Percentiles rank a stretch among this genome's conserved stretches.
phyloP scores from a whole-genome alignment of 441 rosid genomes.

The Adansonia rubrostipa region DNA sequence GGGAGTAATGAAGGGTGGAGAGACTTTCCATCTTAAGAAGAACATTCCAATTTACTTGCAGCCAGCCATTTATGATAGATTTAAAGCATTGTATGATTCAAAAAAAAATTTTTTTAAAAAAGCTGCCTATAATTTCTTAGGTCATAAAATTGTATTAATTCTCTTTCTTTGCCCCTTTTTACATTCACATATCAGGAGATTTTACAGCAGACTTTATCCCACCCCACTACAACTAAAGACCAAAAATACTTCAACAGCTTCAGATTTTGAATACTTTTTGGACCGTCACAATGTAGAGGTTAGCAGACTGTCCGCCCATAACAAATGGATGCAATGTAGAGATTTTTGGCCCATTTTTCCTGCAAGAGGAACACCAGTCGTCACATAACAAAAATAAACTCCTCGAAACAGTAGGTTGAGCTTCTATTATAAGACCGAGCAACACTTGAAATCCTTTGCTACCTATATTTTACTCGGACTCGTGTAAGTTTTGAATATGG shows the following conservation, averaged over 20 bases:
- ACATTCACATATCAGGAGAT: constrained; percentile 32
- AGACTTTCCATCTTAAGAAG: neutral
- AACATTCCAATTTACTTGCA: constrained; percentile 18
- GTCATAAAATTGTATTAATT: constrained; percentile 33
- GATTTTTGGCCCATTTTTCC: constrained; percentile 87
- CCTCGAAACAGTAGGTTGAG: neutral
- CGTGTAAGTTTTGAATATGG: no score
- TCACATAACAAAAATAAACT: neutral
- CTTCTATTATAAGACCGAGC: constrained; percentile 2
- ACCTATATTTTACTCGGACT: no score
- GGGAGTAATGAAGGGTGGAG: constrained; percentile 14
- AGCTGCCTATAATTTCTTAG: constrained; percentile 29
- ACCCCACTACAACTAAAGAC: constrained; percentile 10
- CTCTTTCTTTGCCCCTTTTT: constrained; percentile 31
- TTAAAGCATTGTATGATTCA: constrained; percentile 29
- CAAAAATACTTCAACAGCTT: constrained; percentile 32
- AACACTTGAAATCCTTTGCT: neutral
- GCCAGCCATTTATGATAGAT: constrained; percentile 14
- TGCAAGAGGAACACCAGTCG: constrained; percentile 28
- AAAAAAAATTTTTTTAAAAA: no score
- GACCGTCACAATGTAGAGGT: constrained; percentile 23
- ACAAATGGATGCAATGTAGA: constrained; percentile 79
- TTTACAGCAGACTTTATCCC: constrained; percentile 28
- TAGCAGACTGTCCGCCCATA: constrained; percentile 78
- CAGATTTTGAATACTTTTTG: constrained; percentile 30